A percentile compares a stretch with the other conserved stretches of the same genome.
These are phyloP conservation scores for Omphalea diandra DNA, from an alignment of 441 rosid genomes.

Conservation along the genomic window DNA sequence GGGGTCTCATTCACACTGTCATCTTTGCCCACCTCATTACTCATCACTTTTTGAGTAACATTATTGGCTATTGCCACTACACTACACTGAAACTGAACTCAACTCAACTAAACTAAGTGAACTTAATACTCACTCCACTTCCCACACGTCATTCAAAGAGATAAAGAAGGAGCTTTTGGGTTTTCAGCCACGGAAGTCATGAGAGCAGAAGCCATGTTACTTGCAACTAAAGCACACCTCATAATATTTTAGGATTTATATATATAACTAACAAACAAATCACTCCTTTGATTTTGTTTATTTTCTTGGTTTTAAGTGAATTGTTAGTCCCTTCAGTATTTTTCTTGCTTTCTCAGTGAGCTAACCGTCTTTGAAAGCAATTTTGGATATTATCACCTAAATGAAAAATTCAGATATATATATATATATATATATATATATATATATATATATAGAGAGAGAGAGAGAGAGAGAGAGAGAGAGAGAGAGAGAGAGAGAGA, in stretches of 20 bases:
- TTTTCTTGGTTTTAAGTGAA: conserved; percentile 22
- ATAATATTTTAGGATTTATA: too few species aligned
- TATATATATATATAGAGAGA: too few species aligned
- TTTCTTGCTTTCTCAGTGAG: too few species aligned
- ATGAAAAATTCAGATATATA: too few species aligned
- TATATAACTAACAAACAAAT: conserved; percentile 11
- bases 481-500: too few species aligned
- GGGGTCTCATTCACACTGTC: not conserved
- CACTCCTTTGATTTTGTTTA: not conserved
- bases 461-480: too few species aligned
- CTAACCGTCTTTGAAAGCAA: conserved; percentile 7
- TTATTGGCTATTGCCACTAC: not conserved
- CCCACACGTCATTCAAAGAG: conserved; percentile 6
- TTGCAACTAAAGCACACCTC: conserved; percentile 11
- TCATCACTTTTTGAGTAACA: not conserved
- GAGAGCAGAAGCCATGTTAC: not conserved
- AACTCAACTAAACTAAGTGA: conserved; percentile 9
- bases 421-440: too few species aligned
- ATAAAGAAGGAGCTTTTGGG: not conserved
- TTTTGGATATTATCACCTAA: not conserved
- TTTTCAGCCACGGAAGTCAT: not conserved
- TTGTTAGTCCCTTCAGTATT: too few species aligned
- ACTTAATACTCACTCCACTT: conserved; percentile 24
- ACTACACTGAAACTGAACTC: too few species aligned
- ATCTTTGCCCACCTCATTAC: not conserved